These are phyloP conservation scores for Pholiota conissans DNA, from an alignment of 768 basidiomycete genomes.

Conservation along the genomic window DNA sequence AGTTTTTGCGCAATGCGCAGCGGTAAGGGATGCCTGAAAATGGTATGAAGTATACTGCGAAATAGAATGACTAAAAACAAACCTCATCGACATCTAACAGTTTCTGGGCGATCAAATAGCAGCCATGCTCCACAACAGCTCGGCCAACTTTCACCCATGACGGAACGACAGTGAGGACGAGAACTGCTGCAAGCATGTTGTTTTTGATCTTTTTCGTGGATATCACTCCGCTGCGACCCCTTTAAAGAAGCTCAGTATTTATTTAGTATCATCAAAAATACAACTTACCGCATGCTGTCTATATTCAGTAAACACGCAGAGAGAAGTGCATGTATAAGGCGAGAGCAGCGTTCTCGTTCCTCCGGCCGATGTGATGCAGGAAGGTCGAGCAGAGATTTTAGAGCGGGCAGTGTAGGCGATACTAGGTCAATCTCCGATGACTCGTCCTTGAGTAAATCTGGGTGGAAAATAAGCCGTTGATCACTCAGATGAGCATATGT, in stretches of 20 bases:
- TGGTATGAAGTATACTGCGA: neutral
- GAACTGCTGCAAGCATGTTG: constrained; percentile 83
- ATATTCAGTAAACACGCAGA: constrained; percentile 84
- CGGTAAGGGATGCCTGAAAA: constrained; percentile 73
- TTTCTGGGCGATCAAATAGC: constrained; percentile 82
- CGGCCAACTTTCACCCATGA: constrained; percentile 64
- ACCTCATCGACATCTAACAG: constrained; percentile 73
- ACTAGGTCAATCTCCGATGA: constrained; percentile 75
- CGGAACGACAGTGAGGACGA: constrained; percentile 82
- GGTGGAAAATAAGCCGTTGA: neutral
- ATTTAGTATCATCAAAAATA: neutral
- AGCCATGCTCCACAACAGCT: constrained; percentile 79
- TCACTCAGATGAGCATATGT: neutral
- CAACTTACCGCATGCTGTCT: constrained; percentile 84
- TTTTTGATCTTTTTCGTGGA: constrained; percentile 85
- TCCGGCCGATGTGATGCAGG: constrained; percentile 39
- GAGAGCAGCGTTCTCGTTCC: constrained; percentile 53
- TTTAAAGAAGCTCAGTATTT: constrained; percentile 27
- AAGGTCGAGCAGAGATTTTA: constrained; percentile 73
- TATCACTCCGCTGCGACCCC: constrained; percentile 77
- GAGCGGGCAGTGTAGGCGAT: constrained; percentile 74
- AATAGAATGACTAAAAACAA: constrained; percentile 11
- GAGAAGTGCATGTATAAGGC: constrained; percentile 75
- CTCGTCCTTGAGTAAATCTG: constrained; percentile 87
- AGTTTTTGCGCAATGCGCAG: constrained; percentile 88